These are phyloP conservation scores for Chimonanthus praecox DNA, from an alignment of 164 flowering plant genomes.

Conservation along the genomic window DNA sequence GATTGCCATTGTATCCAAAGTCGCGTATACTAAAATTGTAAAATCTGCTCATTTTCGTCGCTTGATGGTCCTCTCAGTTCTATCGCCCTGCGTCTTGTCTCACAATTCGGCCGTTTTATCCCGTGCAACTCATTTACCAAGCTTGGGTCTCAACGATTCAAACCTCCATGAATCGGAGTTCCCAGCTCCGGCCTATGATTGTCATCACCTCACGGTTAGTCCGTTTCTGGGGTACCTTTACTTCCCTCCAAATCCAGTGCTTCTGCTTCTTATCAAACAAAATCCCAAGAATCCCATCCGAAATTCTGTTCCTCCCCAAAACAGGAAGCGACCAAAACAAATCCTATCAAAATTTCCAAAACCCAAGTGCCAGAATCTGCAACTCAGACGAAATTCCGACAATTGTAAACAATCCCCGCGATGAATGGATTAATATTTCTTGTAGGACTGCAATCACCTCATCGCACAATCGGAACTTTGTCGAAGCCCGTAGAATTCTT, in stretches of 20 bases:
- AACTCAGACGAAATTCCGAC: background rate
- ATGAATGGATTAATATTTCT: background rate
- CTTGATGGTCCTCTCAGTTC: too few species aligned
- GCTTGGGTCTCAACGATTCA: background rate
- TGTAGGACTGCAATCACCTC: slow-evolving; percentile 1
- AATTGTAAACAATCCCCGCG: too few species aligned
- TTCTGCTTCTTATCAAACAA: background rate
- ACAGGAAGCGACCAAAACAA: background rate
- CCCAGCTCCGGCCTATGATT: background rate
- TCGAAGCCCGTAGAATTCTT: background rate
- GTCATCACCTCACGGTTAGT: background rate
- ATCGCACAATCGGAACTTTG: background rate
- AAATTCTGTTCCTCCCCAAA: background rate
- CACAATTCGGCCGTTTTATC: too few species aligned
- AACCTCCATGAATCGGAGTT: background rate
- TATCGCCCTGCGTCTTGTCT: too few species aligned
- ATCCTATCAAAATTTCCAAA: background rate
- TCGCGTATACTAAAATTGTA: too few species aligned
- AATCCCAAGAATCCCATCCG: background rate
- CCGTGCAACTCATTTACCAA: too few species aligned
- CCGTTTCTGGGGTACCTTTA: background rate
- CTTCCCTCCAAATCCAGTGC: background rate
- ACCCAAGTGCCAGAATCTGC: too few species aligned
- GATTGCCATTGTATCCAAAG: too few species aligned
- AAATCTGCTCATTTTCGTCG: too few species aligned